Conservation (phyloP, 768 basidiomycete genomes). For the Macrolepiota dolichaula region DNA sequence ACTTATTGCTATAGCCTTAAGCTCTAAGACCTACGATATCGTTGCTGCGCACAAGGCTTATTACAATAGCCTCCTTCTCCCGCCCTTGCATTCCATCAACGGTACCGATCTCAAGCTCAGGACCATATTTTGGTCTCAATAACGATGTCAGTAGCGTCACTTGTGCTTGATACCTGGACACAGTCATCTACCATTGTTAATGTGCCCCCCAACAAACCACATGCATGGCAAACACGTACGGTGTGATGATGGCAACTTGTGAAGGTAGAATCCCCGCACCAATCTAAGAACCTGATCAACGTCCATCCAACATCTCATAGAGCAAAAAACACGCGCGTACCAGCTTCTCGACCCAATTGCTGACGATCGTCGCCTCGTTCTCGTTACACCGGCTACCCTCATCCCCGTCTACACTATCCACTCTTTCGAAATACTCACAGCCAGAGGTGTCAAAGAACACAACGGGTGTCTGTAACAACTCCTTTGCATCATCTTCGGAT, state of each 20-base stretch:
- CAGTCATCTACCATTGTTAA: background rate
- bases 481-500: slow-evolving; percentile 67
- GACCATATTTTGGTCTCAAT: slow-evolving; percentile 66
- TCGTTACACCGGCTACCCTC: slow-evolving; percentile 93
- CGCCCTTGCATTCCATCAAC: slow-evolving; percentile 98
- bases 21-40: slow-evolving; percentile 48
- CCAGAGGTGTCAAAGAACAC: slow-evolving; percentile 95
- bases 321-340: slow-evolving; percentile 35
- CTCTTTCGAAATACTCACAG: slow-evolving; percentile 87
- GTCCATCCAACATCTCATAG: background rate
- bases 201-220: background rate
- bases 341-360: slow-evolving; percentile 76
- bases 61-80: slow-evolving; percentile 91
- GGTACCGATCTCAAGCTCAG: slow-evolving; percentile 82
- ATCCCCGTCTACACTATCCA: slow-evolving; percentile 60
- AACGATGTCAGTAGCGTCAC: slow-evolving; percentile 80
- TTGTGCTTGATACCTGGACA: slow-evolving; percentile 84
- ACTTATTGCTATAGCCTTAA: background rate
- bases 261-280: slow-evolving; percentile 55
- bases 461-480: slow-evolving; percentile 71
- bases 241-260: slow-evolving; percentile 87
- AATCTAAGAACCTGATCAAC: slow-evolving; percentile 36
- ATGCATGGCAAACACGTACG: slow-evolving; percentile 38
- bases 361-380: slow-evolving; percentile 88
- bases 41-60: slow-evolving; percentile 92